These are phyloP conservation scores for Erythrophleum ivorense DNA, from an alignment of 331 rosid species.

Conservation along the genomic window DNA sequence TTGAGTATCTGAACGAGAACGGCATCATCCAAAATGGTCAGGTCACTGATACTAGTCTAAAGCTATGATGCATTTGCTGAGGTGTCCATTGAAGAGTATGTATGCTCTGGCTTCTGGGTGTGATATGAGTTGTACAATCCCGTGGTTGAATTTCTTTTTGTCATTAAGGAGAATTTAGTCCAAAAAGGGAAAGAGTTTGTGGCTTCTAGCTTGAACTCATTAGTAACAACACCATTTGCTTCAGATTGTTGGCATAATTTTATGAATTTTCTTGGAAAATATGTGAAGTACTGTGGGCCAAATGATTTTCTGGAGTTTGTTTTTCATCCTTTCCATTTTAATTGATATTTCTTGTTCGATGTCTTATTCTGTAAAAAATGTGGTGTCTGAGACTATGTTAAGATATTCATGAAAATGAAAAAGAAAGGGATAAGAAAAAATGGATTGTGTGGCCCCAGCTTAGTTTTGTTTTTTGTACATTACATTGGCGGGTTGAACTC, in stretches of 20 bases:
- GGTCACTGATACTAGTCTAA: constrained; percentile 49
- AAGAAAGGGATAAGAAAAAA: too few species aligned
- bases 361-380: background rate
- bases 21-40: constrained; percentile 60
- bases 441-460: too few species aligned
- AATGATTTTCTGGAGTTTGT: constrained; percentile 24
- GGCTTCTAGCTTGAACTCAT: constrained; percentile 40
- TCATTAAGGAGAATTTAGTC: constrained; percentile 24
- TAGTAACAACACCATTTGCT: constrained; percentile 30
- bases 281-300: constrained; percentile 34
- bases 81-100: constrained; percentile 35
- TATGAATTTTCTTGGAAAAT: background rate
- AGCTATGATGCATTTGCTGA: constrained; percentile 41
- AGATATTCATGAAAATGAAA: background rate
- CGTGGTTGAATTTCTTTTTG: constrained; percentile 34
- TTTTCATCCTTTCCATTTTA: background rate
- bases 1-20: constrained; percentile 84
- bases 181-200: constrained; percentile 26
- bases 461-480: too few species aligned
- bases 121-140: constrained; percentile 34
- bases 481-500: too few species aligned
- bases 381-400: background rate
- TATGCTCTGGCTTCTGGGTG: constrained; percentile 37
- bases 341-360: background rate
- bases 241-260: background rate